phyloP scores from a whole-genome alignment of 306 rosid genomes.

The apple (Malus domestica) region DNA sequence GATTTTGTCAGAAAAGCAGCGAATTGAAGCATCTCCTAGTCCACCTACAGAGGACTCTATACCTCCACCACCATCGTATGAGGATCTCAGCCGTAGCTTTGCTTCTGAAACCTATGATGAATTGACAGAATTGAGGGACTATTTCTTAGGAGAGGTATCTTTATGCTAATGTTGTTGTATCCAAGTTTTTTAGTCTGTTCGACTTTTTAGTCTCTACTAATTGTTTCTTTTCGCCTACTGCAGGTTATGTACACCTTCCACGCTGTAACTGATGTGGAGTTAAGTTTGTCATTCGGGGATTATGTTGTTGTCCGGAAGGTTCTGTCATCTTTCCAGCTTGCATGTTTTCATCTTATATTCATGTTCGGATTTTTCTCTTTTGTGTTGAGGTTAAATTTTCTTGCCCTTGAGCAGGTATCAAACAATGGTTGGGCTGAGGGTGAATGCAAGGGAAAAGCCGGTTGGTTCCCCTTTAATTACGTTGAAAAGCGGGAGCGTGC shows the following conservation, averaged over 20 bases:
- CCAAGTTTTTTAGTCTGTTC: neutral
- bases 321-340: neutral
- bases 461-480: constrained; percentile 80
- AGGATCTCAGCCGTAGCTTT: constrained; percentile 61
- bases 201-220: neutral
- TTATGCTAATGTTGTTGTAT: neutral
- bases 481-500: constrained; percentile 78
- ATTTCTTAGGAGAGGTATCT: constrained; percentile 80
- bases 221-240: neutral
- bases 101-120: constrained; percentile 61
- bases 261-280: constrained; percentile 73
- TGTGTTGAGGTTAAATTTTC: neutral
- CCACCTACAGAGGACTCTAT: constrained; percentile 45
- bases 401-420: constrained; percentile 45
- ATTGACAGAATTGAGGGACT: constrained; percentile 53
- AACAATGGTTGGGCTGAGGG: constrained; percentile 93
- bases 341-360: neutral
- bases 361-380: neutral
- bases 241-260: constrained; percentile 64
- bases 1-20: constrained; percentile 72
- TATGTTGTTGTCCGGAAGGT: constrained; percentile 72
- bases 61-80: constrained; percentile 83
- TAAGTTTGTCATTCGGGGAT: constrained; percentile 65
- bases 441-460: constrained; percentile 81
- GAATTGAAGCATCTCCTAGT: constrained; percentile 66